Evolutionary conservation across 2,329 filamentous ascomycete genomes (phyloP).

Genomic region (Aspergillus transmontanensis): DNA sequence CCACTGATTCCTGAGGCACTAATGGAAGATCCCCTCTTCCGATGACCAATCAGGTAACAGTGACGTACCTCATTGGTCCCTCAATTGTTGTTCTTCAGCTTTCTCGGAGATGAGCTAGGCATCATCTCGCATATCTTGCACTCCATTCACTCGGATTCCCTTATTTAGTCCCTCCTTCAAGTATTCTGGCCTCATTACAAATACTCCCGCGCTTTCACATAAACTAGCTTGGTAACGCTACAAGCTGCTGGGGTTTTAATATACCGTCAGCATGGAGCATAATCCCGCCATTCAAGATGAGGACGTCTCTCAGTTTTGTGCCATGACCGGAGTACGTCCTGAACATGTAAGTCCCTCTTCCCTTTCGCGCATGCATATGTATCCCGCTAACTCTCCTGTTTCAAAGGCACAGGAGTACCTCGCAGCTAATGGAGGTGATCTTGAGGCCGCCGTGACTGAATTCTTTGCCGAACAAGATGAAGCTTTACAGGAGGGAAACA

Average conservation of each 20-base stretch:
- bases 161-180: neutral
- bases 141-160: neutral
- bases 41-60: conserved; percentile 42
- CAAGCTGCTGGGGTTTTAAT: neutral
- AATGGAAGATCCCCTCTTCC: conserved; percentile 29
- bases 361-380: neutral
- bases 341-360: conserved; percentile 48
- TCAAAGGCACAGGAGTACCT: conserved; percentile 69
- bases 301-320: conserved; percentile 56
- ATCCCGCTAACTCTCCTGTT: conserved; percentile 1
- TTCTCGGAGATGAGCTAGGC: conserved; percentile 1
- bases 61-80: conserved; percentile 34
- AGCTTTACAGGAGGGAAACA: conserved; percentile 35
- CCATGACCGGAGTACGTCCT: conserved; percentile 56
- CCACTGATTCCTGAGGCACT: conserved; percentile 18
- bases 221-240: neutral
- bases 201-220: neutral
- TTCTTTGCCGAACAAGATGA: conserved; percentile 59
- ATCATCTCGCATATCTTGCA: neutral
- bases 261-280: conserved; percentile 35
- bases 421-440: conserved; percentile 65
- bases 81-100: conserved; percentile 12
- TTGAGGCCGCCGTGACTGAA: conserved; percentile 63
- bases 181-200: neutral
- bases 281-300: conserved; percentile 43